A percentile compares a stretch with the other conserved stretches of the same genome.
Conservation (phyloP, 495 filamentous ascomycete species). For the Tuber melanosporum region DNA sequence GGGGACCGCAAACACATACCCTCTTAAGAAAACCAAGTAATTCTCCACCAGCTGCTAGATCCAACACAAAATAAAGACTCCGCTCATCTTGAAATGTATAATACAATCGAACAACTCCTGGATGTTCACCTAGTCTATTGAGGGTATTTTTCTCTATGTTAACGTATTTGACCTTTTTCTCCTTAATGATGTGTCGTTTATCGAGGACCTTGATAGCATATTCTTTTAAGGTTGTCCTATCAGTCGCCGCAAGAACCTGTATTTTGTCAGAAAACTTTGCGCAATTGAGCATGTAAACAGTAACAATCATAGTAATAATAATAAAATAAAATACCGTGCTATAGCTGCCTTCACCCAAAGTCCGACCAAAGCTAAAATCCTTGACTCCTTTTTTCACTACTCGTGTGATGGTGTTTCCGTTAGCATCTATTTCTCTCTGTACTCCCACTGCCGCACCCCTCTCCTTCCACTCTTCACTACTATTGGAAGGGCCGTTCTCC, state of each 20-base stretch:
- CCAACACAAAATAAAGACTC: slow-evolving; percentile 93
- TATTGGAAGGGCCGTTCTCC: slow-evolving; percentile 56
- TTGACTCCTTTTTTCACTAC: slow-evolving; percentile 93
- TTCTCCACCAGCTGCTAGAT: slow-evolving; percentile 88
- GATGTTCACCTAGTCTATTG: slow-evolving; percentile 92
- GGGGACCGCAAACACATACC: slow-evolving; percentile 24
- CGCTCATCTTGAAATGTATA: slow-evolving; percentile 98
- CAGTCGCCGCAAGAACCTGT: slow-evolving; percentile 69
- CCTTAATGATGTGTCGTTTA: slow-evolving; percentile 99
- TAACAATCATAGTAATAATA: background rate
- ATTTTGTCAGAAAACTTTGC: slow-evolving; percentile 16
- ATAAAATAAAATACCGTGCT: slow-evolving; percentile 62
- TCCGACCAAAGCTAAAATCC: slow-evolving; percentile 89
- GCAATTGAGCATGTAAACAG: background rate
- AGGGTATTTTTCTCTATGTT: slow-evolving; percentile 99
- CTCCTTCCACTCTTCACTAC: slow-evolving; percentile 93
- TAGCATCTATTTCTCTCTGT: slow-evolving; percentile 71
- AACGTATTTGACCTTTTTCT: slow-evolving; percentile 99
- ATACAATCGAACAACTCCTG: slow-evolving; percentile 92
- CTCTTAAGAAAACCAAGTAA: slow-evolving; percentile 86
- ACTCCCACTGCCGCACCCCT: slow-evolving; percentile 75
- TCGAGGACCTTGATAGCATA: slow-evolving; percentile 98
- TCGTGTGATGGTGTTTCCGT: slow-evolving; percentile 72
- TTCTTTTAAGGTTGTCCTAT: slow-evolving; percentile 89
- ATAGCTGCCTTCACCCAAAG: slow-evolving; percentile 94